Evolutionary conservation across 805 yeast species (phyloP).

Genomic region (Metschnikowia kunwiensis): DNA sequence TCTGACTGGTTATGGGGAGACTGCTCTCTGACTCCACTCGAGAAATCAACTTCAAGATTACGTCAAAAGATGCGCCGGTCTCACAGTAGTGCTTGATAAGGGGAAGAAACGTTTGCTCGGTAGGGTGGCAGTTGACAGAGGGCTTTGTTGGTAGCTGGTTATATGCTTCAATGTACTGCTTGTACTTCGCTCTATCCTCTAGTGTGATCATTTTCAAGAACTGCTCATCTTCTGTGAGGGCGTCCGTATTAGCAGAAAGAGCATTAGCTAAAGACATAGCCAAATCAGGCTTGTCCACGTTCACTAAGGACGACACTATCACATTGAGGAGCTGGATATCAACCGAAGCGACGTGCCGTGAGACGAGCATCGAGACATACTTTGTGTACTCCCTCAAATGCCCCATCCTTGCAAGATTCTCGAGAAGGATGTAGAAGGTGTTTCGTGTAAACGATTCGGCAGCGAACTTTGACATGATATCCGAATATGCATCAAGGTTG

Average conservation of each 20-base stretch:
- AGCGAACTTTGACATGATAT: constrained; percentile 17
- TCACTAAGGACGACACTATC: constrained; percentile 18
- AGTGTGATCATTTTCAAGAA: constrained; percentile 23
- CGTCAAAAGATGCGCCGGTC: constrained; percentile 11
- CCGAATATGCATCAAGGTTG: constrained; percentile 20
- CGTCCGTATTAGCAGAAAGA: not conserved
- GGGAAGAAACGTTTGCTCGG: constrained; percentile 25
- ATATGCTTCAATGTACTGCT: constrained; percentile 15
- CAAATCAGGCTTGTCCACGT: constrained; percentile 6
- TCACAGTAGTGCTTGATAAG: constrained; percentile 20
- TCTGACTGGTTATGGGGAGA: constrained; percentile 33
- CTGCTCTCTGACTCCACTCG: constrained; percentile 21
- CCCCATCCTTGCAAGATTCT: constrained; percentile 11
- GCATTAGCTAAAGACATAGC: constrained; percentile 15
- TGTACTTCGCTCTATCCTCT: constrained; percentile 22
- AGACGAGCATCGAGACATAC: constrained; percentile 5
- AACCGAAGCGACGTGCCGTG: constrained; percentile 5
- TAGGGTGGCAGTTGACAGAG: constrained; percentile 20
- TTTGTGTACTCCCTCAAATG: not conserved
- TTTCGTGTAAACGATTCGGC: constrained; percentile 8
- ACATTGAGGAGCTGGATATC: constrained; percentile 22
- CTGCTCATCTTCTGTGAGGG: constrained; percentile 12
- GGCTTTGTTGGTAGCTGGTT: constrained; percentile 18
- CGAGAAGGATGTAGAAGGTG: constrained; percentile 17
- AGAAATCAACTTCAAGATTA: constrained; percentile 15